Percentiles rank a stretch among this genome's conserved stretches.
phyloP scores from a whole-genome alignment of 768 basidiomycete species.

The Suillus plorans region DNA sequence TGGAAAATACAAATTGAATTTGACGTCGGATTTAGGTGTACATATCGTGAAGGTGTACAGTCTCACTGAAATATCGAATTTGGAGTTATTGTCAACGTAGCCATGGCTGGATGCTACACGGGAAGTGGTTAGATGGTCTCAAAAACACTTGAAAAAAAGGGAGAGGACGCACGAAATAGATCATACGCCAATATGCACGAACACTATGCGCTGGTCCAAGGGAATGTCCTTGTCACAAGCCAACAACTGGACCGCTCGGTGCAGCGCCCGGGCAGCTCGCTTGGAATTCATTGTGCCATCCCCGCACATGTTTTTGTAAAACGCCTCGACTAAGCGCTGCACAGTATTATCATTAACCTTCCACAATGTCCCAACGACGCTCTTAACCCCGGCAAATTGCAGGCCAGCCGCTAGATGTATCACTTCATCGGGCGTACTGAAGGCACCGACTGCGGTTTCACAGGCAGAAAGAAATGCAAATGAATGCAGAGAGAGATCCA shows the following conservation, averaged over 20 bases:
- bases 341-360: conserved; percentile 3
- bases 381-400: conserved; percentile 18
- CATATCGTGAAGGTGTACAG: background rate
- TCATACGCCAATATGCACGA: conserved; percentile 10
- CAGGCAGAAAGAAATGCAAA: conserved; percentile 23
- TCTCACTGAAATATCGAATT: background rate
- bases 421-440: conserved; percentile 15
- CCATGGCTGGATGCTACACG: background rate
- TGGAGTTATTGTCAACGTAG: background rate
- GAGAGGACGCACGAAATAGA: background rate
- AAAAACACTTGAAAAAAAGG: too few species aligned
- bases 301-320: conserved; percentile 2
- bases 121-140: background rate
- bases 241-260: background rate
- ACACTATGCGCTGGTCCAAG: conserved; percentile 7
- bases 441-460: background rate
- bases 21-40: background rate
- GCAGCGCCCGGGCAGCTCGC: conserved; percentile 6
- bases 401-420: conserved; percentile 24
- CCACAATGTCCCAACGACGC: conserved; percentile 26
- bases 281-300: conserved; percentile 4
- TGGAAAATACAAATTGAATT: background rate
- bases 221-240: background rate
- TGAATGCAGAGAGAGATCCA: background rate
- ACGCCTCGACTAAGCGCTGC: background rate